Conservation (phyloP, 768 basidiomycete genomes). For the Tricholoma furcatifolium region DNA sequence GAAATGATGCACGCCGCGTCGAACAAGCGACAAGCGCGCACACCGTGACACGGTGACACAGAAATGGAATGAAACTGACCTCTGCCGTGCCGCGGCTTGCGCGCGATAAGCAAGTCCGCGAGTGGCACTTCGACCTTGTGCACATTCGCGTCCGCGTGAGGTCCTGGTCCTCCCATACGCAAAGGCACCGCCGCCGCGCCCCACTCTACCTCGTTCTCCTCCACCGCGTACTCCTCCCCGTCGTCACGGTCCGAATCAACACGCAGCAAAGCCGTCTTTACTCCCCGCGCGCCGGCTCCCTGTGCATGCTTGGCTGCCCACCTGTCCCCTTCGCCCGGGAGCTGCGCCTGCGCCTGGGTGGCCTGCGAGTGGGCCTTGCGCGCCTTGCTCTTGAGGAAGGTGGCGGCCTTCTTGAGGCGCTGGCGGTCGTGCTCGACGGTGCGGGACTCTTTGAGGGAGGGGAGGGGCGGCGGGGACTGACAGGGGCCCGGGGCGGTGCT, state of each 20-base stretch:
- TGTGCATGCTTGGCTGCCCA: background rate
- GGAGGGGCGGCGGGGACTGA: slow-evolving; percentile 15
- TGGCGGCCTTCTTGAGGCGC: slow-evolving; percentile 42
- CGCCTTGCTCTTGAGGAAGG: slow-evolving; percentile 34
- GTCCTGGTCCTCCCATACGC: slow-evolving; percentile 16
- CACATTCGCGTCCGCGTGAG: slow-evolving; percentile 20
- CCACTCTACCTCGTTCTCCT: slow-evolving; percentile 16
- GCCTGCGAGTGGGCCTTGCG: slow-evolving; percentile 25
- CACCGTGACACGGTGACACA: background rate
- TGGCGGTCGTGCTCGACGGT: slow-evolving; percentile 51
- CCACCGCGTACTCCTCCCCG: slow-evolving; percentile 1
- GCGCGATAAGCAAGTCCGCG: slow-evolving; percentile 24
- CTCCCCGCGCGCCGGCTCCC: background rate
- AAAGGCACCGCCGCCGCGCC: slow-evolving; percentile 4
- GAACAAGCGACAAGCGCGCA: slow-evolving; percentile 1
- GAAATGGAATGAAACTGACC: slow-evolving; percentile 30
- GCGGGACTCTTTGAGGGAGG: slow-evolving; percentile 39
- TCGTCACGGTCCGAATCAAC: background rate
- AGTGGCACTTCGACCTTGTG: slow-evolving; percentile 15
- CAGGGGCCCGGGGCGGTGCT: slow-evolving; percentile 8
- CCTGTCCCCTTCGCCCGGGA: background rate
- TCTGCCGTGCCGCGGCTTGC: slow-evolving; percentile 40
- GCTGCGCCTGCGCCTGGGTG: background rate
- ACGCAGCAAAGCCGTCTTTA: background rate
- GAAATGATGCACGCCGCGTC: background rate